Base-by-base conservation (phyloP, 2,329 filamentous ascomycete genomes). In the Aspergillus hortae region DNA sequence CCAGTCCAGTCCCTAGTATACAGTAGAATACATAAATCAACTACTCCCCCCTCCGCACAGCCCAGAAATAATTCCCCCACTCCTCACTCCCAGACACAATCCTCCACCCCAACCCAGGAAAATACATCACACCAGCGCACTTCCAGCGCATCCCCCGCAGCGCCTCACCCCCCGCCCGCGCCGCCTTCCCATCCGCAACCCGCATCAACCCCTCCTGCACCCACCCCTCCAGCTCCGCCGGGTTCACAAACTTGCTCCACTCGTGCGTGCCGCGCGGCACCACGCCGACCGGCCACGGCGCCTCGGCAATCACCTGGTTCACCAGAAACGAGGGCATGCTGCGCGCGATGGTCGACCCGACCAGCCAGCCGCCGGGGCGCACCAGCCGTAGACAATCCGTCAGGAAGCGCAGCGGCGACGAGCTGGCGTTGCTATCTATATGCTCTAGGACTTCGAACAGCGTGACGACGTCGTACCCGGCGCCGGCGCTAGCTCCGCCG, bases 401-500 rank as follows among this genome's bases (percentile, higher is more conserved):
- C 38, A 88, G 77, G 55, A 90, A 86, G 2, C 79, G 77, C 46
- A 85, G 78, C 4, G 96, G 81, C 60, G 96, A 96, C 61, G 96
- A 96, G 4, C 82, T 77, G 0, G 83, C 82, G 0, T 90, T 90
- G 19, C 84, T 77, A 51, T 87, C 84, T 53, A 99, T 88, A 70
- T 99, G 94, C 73, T 99, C 94, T 49, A 99, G 82, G 4, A 99
- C 94, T 72, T 99, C 94, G 70, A 97, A 99, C 6, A 95, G 71
- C 1, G 88, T 88, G 9, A 99, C 85, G 1, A 97, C 73, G 67
- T 97, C 91, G 74, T 85, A 94, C 6, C 19, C 15, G 40, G 17
- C 23, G n/a, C 17, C 78, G 79, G 4, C 17, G 17, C 17, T 2
- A 2, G 17, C 17, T 17, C 17, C 75, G 51, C 38, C 48, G 21